A percentile compares a stretch with the other conserved stretches of the same genome.
phyloP scores from a whole-genome alignment of 805 yeast species.

The Dipodascus geniculatus region DNA sequence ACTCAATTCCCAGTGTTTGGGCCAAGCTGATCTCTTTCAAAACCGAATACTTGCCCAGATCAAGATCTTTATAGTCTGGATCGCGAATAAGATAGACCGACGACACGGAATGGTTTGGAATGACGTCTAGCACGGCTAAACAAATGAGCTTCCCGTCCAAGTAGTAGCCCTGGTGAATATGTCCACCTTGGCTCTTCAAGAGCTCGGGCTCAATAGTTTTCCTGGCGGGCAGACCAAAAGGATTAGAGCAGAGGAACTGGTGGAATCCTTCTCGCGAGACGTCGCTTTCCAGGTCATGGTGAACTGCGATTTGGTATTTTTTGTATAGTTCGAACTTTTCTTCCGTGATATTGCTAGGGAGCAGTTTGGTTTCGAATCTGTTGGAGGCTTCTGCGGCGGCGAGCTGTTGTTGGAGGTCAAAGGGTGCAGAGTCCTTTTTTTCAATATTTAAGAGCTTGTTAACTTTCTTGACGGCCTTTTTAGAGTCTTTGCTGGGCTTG shows the following conservation, averaged over 20 bases:
- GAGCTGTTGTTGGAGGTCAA: constrained; percentile 23
- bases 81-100: constrained; percentile 86
- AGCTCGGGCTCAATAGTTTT: constrained; percentile 9
- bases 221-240: constrained; percentile 31
- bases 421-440: constrained; percentile 9
- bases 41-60: constrained; percentile 70
- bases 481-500: constrained; percentile 49
- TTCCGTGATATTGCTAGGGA: constrained; percentile 36
- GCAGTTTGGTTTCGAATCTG: constrained; percentile 34
- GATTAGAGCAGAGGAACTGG: constrained; percentile 58
- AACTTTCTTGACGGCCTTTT: constrained; percentile 54
- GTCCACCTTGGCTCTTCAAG: constrained; percentile 32
- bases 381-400: constrained; percentile 25
- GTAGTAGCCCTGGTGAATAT: constrained; percentile 72
- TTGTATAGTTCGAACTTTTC: constrained; percentile 44
- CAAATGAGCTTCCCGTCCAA: constrained; percentile 53
- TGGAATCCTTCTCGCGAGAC: constrained; percentile 38
- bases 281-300: constrained; percentile 44
- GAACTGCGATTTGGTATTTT: constrained; percentile 62
- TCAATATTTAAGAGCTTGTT: constrained; percentile 15
- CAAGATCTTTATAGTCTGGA: constrained; percentile 57
- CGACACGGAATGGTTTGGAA: constrained; percentile 59
- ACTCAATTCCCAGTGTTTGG: constrained; percentile 34
- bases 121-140: constrained; percentile 61
- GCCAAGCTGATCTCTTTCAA: constrained; percentile 54